A percentile compares a stretch with the other conserved stretches of the same genome.
Evolutionary conservation across 2,329 filamentous ascomycete species (phyloP).

Genomic region (Albifimbria verrucaria): DNA sequence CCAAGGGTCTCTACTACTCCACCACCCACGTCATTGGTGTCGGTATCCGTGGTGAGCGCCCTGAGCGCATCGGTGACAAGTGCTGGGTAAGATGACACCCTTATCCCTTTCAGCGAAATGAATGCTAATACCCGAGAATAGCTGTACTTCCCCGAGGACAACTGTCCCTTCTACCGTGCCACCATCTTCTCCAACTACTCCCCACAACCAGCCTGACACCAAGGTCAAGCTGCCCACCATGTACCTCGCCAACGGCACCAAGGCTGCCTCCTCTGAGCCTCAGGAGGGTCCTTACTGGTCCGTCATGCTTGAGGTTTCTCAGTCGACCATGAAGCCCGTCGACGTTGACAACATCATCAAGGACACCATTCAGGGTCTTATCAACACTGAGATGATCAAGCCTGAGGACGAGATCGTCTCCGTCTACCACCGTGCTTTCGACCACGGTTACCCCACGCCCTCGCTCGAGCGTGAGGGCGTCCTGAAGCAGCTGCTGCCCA

Average conservation of each 20-base stretch:
- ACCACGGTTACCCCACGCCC: constrained; percentile 97
- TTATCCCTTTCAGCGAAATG: not conserved
- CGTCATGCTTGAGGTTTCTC: constrained; percentile 98
- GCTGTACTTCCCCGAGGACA: constrained; percentile 98
- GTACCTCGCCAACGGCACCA: constrained; percentile 81
- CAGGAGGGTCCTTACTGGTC: constrained; percentile 98
- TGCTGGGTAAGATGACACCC: constrained; percentile 70
- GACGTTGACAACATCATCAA: constrained; percentile 78
- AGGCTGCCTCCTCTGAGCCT: constrained; percentile 67
- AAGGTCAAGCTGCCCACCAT: constrained; percentile 82
- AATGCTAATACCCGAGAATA: constrained; percentile 27
- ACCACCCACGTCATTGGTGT: constrained; percentile 97
- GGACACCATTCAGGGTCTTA: constrained; percentile 91
- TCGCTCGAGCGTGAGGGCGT: constrained; percentile 93
- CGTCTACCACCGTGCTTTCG: constrained; percentile 96
- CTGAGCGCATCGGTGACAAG: constrained; percentile 97
- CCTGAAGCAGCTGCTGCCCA: constrained; percentile 87
- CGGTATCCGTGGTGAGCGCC: constrained; percentile 85
- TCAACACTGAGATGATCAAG: constrained; percentile 97
- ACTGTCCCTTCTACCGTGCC: constrained; percentile 98
- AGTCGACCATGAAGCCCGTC: constrained; percentile 93
- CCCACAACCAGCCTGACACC: constrained; percentile 90
- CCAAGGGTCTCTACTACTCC: constrained; percentile 94
- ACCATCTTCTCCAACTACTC: constrained; percentile 99
- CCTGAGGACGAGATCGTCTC: constrained; percentile 92